These are phyloP conservation scores for Pythium monospermum DNA, from an alignment of 352 stramenopile genomes.

Conservation along the genomic window DNA sequence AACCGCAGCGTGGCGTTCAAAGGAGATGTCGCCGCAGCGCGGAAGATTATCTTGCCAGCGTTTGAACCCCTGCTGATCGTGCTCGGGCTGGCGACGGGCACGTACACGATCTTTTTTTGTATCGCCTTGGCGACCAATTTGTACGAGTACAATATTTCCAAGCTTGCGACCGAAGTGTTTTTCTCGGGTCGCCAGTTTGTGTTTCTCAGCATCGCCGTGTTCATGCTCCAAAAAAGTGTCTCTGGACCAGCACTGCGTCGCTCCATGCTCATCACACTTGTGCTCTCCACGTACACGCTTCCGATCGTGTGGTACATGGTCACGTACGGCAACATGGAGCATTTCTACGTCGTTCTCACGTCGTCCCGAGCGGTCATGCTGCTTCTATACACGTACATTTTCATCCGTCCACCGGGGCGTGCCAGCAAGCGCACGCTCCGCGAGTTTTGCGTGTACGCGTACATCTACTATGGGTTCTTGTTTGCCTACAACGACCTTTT, in stretches of 20 bases:
- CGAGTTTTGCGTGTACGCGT: conserved; percentile 46
- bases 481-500: conserved; percentile 45
- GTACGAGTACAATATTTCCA: conserved; percentile 20
- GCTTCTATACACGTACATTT: conserved; percentile 41
- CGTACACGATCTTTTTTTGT: conserved; percentile 23
- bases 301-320: conserved; percentile 37
- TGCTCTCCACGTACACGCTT: conserved; percentile 54
- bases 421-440: conserved; percentile 44
- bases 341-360: conserved; percentile 36
- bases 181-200: conserved; percentile 61
- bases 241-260: conserved; percentile 41
- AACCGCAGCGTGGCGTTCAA: conserved; percentile 41
- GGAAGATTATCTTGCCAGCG: conserved; percentile 59
- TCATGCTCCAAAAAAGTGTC: conserved; percentile 57
- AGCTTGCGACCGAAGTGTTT: conserved; percentile 35
- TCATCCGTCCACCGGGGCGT: conserved; percentile 32
- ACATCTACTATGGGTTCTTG: conserved; percentile 27
- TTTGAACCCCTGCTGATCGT: conserved; percentile 59
- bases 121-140: conserved; percentile 26
- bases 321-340: not conserved
- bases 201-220: conserved; percentile 58
- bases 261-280: conserved; percentile 33
- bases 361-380: conserved; percentile 28
- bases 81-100: conserved; percentile 6
- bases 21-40: conserved; percentile 37